Evolutionary conservation across 2,329 filamentous ascomycete genomes (phyloP).

Genomic region (Paramyrothecium roridum): DNA sequence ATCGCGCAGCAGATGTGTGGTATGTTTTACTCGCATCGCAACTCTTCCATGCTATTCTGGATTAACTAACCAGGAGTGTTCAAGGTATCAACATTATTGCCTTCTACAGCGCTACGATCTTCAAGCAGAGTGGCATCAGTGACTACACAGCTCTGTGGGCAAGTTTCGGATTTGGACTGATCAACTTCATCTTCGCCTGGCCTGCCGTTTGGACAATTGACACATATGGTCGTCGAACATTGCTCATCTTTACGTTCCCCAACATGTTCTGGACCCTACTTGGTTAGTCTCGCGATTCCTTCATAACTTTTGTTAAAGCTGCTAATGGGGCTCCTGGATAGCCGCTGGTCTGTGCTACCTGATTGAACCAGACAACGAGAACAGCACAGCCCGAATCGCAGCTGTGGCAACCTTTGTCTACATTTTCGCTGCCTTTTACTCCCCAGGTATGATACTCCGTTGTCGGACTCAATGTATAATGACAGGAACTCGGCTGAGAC

Average conservation of each 20-base stretch:
- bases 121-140: slow-evolving; percentile 36
- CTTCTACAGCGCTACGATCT: slow-evolving; percentile 46
- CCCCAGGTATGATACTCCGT: slow-evolving; percentile 36
- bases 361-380: slow-evolving; percentile 22
- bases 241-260: slow-evolving; percentile 62
- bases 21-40: background rate
- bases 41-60: slow-evolving; percentile 21
- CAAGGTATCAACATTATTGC: slow-evolving; percentile 42
- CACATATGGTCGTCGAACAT: slow-evolving; percentile 56
- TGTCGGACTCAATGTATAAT: background rate
- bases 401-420: slow-evolving; percentile 59
- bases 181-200: slow-evolving; percentile 63
- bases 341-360: slow-evolving; percentile 30
- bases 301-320: too few species aligned
- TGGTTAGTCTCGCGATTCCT: slow-evolving; percentile 12
- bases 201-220: slow-evolving; percentile 64
- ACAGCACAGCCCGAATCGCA: slow-evolving; percentile 42
- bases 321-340: slow-evolving; percentile 7
- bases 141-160: slow-evolving; percentile 35
- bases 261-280: slow-evolving; percentile 60
- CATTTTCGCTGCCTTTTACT: slow-evolving; percentile 62
- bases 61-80: background rate
- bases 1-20: slow-evolving; percentile 62
- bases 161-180: slow-evolving; percentile 43
- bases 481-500: background rate